Conservation (phyloP, 2,329 filamentous ascomycete genomes). For the Boeremia exigua region DNA sequence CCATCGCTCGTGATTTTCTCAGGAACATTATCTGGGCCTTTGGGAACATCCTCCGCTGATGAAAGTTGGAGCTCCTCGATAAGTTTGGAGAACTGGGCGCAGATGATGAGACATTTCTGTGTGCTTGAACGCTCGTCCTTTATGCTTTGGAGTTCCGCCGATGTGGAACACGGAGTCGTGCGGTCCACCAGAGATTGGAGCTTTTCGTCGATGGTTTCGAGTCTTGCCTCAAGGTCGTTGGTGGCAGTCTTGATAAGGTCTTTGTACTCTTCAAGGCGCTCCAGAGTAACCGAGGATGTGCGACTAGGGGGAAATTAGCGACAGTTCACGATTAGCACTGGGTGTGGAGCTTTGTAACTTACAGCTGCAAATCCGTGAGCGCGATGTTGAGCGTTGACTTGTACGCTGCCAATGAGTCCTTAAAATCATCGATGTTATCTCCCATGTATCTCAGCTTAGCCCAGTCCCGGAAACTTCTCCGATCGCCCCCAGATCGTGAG, state of each 20-base stretch:
- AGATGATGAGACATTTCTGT: conserved; percentile 19
- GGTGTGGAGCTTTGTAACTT: conserved; percentile 27
- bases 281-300: conserved; percentile 17
- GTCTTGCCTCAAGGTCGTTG: conserved; percentile 19
- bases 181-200: conserved; percentile 14
- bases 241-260: conserved; percentile 20
- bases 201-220: conserved; percentile 21
- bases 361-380: conserved; percentile 51
- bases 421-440: conserved; percentile 53
- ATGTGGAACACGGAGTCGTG: conserved; percentile 2
- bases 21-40: not conserved
- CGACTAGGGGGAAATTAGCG: conserved; percentile 7
- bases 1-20: conserved; percentile 13
- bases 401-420: conserved; percentile 50
- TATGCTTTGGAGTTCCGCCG: conserved; percentile 11
- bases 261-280: conserved; percentile 18
- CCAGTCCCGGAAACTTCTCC: conserved; percentile 56
- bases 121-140: conserved; percentile 19
- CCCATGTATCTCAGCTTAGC: conserved; percentile 54
- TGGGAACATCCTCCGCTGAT: not conserved
- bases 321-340: not conserved
- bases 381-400: conserved; percentile 45
- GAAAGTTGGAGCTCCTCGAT: conserved; percentile 13
- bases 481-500: conserved; percentile 22
- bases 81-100: conserved; percentile 17